Base-by-base conservation (phyloP, 805 yeast species). In the Kluyveromyces siamensis region DNA sequence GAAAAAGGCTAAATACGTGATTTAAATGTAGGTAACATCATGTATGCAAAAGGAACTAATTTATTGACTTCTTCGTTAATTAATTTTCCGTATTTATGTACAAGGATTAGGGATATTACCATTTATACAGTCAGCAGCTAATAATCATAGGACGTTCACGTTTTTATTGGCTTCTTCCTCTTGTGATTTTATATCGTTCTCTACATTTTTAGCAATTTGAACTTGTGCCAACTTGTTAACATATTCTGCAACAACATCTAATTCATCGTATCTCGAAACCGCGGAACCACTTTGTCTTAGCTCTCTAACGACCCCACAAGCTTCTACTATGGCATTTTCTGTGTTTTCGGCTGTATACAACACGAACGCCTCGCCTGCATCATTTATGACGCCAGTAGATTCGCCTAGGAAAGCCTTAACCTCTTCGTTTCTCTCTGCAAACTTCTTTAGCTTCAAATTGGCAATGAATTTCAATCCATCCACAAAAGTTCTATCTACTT, bases 401-500 rank as follows among this genome's bases (percentile, higher is more conserved):
- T 52, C 52, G 16, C 50, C 49, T 17, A 55, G 27, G 35, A 65
- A 48, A 17, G 68, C 70, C 48, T 65, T 60, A 18, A 71, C 72
- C 47, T 73, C 74, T 6, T 65, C 70, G 38, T 77, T 68, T 27
- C 80, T 79, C 33, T 69, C 70, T 21, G 69, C 72, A 53, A 76
- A 83, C 57, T 79, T 77, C 51, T 70, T 70, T 41, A 80, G 69
- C 69, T 87, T 87, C 63, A 88, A 68, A 58, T 79, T 72, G 27
- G 95, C 87, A 39, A 87, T 77, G 55, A 69, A 79, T 55, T 78
- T 72, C 40, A 90, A 71, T 21, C 96, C 96, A 48, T 77, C 71
- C 27, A 80, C 69, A 46, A 84, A 84, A 49, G 73, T 71, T 45
- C 73, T 69, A 59, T 84, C 84, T 13, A 81, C 80, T 16, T 68